phyloP scores from a whole-genome alignment of 306 rosid genomes.

The Cicer pinnatifidum region DNA sequence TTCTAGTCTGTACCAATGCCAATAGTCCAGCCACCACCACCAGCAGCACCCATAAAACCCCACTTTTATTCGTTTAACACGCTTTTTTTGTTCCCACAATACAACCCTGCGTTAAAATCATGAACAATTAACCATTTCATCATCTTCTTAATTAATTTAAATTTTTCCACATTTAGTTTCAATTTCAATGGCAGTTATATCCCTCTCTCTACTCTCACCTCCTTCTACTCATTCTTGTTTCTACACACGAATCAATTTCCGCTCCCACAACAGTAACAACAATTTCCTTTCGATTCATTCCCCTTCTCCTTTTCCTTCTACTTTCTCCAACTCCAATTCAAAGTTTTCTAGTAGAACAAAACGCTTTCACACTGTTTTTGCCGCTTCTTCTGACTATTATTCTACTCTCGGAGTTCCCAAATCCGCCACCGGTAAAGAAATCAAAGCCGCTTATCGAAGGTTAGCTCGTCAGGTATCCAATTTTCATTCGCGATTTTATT shows the following conservation, averaged over 20 bases:
- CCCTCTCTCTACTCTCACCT: conserved; percentile 58
- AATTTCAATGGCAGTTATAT: conserved; percentile 63
- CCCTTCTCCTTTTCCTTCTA: conserved; percentile 39
- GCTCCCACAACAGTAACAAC: conserved; percentile 47
- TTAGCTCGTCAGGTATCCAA: conserved; percentile 91
- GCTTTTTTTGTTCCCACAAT: conserved; percentile 22
- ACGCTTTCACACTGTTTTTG: conserved; percentile 55
- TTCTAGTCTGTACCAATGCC: conserved; percentile 6
- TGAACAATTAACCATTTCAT: conserved; percentile 32
- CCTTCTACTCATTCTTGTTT: conserved; percentile 52
- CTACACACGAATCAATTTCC: conserved; percentile 54
- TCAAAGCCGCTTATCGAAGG: conserved; percentile 90
- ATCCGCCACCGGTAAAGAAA: conserved; percentile 80
- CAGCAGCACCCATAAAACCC: conserved; percentile 6
- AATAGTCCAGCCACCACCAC: background rate
- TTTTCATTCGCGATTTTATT: conserved; percentile 17
- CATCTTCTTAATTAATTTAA: background rate
- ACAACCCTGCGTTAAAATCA: conserved; percentile 12
- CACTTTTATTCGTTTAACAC: background rate
- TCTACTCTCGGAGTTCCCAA: conserved; percentile 84
- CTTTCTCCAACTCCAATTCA: conserved; percentile 32
- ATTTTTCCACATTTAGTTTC: background rate
- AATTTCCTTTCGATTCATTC: conserved; percentile 53
- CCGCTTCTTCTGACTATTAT: conserved; percentile 87
- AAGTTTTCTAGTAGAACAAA: conserved; percentile 47